Percentiles rank a stretch among this genome's conserved stretches.
phyloP scores from a whole-genome alignment of 2,329 filamentous ascomycete species.

The Scytalidium sp. region DNA sequence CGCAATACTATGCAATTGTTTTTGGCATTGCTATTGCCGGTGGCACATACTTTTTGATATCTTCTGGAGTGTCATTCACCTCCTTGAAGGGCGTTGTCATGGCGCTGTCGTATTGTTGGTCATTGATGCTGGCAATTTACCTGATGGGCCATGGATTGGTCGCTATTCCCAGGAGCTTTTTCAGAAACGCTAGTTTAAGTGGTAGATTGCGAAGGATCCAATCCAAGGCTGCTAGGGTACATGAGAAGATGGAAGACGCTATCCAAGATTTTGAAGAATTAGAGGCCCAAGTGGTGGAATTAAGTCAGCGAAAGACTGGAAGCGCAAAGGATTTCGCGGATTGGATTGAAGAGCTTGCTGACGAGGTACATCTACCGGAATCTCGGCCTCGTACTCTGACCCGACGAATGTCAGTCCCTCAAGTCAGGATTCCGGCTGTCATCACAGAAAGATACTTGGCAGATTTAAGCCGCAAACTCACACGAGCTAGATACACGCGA shows the following conservation, averaged over 20 bases:
- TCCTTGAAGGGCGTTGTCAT: slow-evolving; percentile 84
- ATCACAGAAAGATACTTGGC: slow-evolving; percentile 93
- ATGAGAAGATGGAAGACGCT: slow-evolving; percentile 86
- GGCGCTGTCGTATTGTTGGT: slow-evolving; percentile 94
- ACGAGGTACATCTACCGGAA: slow-evolving; percentile 70
- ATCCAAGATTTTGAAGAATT: slow-evolving; percentile 75
- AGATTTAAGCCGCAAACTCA: slow-evolving; percentile 78
- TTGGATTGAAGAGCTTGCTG: slow-evolving; percentile 93
- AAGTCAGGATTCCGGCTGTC: slow-evolving; percentile 65
- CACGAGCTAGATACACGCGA: slow-evolving; percentile 78
- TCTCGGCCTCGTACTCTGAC: slow-evolving; percentile 42
- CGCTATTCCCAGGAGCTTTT: slow-evolving; percentile 78
- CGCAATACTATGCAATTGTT: slow-evolving; percentile 81
- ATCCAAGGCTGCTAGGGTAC: slow-evolving; percentile 71
- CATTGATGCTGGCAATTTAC: slow-evolving; percentile 87
- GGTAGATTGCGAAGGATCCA: slow-evolving; percentile 74
- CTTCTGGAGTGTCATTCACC: slow-evolving; percentile 68
- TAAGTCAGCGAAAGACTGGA: slow-evolving; percentile 77
- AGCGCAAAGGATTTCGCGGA: slow-evolving; percentile 75
- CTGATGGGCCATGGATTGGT: slow-evolving; percentile 97
- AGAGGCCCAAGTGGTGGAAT: slow-evolving; percentile 75
- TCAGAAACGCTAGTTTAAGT: slow-evolving; percentile 75
- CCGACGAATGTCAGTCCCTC: slow-evolving; percentile 38
- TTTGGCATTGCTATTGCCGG: slow-evolving; percentile 68
- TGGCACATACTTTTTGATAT: slow-evolving; percentile 78